A percentile compares a stretch with the other conserved stretches of the same genome.
These are phyloP conservation scores for Ceratobasidium theobromae DNA, from an alignment of 1,284 basidiomycete genomes.

Conservation along the genomic window DNA sequence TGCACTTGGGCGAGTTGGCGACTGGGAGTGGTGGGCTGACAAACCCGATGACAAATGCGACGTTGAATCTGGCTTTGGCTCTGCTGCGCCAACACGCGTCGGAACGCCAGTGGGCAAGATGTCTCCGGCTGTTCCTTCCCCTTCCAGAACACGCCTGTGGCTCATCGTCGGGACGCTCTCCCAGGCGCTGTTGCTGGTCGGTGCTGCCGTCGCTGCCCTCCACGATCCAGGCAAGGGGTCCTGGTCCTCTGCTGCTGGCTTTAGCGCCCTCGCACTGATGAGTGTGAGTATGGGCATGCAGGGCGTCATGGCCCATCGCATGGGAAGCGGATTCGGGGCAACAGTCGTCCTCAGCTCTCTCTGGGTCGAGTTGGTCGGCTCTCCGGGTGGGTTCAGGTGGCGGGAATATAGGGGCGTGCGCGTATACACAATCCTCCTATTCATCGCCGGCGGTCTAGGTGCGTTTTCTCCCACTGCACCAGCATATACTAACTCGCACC, in stretches of 20 bases:
- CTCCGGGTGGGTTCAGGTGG: slow-evolving; percentile 20
- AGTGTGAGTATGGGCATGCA: slow-evolving; percentile 25
- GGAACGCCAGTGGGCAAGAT: background rate
- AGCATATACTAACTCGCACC: background rate
- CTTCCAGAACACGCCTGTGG: slow-evolving; percentile 8
- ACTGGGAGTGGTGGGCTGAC: slow-evolving; percentile 3
- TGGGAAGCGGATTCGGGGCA: slow-evolving; percentile 20
- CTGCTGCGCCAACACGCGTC: slow-evolving; percentile 14
- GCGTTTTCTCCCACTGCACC: background rate
- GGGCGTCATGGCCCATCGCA: slow-evolving; percentile 27
- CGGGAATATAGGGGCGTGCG: slow-evolving; percentile 5
- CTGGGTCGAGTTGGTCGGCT: slow-evolving; percentile 23
- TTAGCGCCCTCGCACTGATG: background rate
- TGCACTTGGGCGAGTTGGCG: slow-evolving; percentile 14
- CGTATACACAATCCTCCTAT: background rate
- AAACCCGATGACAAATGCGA: background rate
- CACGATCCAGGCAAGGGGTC: background rate
- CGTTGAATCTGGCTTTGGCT: background rate
- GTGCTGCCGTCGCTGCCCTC: background rate
- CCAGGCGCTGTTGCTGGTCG: slow-evolving; percentile 1
- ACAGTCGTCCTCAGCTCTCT: slow-evolving; percentile 12
- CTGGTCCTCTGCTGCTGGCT: slow-evolving; percentile 4
- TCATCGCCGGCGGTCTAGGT: slow-evolving; percentile 23
- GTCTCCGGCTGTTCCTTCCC: background rate
- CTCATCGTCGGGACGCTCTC: slow-evolving; percentile 14